These are phyloP conservation scores for Gamsiella multidivaricata DNA, from an alignment of 192 early-diverging fungal species.

Conservation along the genomic window DNA sequence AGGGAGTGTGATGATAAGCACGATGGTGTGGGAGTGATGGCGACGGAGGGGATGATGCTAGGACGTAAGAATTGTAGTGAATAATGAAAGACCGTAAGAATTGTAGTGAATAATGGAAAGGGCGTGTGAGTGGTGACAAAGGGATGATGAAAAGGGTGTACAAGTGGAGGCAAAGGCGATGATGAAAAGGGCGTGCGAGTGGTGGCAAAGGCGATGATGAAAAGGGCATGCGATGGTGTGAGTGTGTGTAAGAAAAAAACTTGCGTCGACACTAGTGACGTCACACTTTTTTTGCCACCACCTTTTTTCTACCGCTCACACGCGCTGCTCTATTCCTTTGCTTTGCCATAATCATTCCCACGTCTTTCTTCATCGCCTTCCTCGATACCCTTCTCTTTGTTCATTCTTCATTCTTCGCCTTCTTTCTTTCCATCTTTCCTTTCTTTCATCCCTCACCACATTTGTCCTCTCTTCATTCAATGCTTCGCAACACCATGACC, in stretches of 20 bases:
- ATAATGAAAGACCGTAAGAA: background rate
- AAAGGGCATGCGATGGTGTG: too few relatives aligned
- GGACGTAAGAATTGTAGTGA: background rate
- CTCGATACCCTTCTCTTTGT: background rate
- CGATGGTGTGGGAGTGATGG: too few relatives aligned
- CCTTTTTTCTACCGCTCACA: too few relatives aligned
- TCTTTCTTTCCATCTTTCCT: background rate
- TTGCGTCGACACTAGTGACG: too few relatives aligned
- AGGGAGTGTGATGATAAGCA: too few relatives aligned
- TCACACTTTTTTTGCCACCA: too few relatives aligned
- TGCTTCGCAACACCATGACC: constrained; percentile 16
- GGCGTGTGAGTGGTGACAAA: background rate
- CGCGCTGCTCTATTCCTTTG: background rate
- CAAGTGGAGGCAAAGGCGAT: background rate
- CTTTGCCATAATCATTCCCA: background rate
- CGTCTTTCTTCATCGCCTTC: background rate
- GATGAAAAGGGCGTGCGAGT: background rate
- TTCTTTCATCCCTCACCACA: background rate
- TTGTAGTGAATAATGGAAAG: background rate
- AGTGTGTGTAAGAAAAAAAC: too few relatives aligned
- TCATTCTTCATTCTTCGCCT: background rate
- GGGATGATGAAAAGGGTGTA: background rate
- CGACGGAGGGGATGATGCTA: background rate
- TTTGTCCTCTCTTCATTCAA: background rate
- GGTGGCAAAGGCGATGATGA: too few relatives aligned